phyloP scores from a whole-genome alignment of 176 grass and related monocot genomes.

The bread wheat (Triticum aestivum) region IWGSC_CS_RefSeq_v2.1 NC_057797.1:58317106-58317605 shows the following conservation, averaged over 20 bases:
- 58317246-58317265: neutral
- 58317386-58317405: neutral
- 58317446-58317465: neutral
- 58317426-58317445: neutral
- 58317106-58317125: neutral
- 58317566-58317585: too few relatives aligned
- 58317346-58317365: neutral
- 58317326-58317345: constrained; percentile 28
- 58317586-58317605: neutral
- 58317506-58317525: constrained; percentile 16
- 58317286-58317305: neutral
- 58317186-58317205: neutral
- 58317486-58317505: neutral
- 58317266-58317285: neutral
- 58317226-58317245: neutral
- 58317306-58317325: neutral
- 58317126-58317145: neutral
- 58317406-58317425: neutral
- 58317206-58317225: neutral
- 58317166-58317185: neutral
- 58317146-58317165: neutral
- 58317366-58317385: neutral
- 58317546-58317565: neutral
- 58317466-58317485: neutral
- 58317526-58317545: neutral